Conservation (phyloP, 306 rosid species). For the Inga laurina region DNA sequence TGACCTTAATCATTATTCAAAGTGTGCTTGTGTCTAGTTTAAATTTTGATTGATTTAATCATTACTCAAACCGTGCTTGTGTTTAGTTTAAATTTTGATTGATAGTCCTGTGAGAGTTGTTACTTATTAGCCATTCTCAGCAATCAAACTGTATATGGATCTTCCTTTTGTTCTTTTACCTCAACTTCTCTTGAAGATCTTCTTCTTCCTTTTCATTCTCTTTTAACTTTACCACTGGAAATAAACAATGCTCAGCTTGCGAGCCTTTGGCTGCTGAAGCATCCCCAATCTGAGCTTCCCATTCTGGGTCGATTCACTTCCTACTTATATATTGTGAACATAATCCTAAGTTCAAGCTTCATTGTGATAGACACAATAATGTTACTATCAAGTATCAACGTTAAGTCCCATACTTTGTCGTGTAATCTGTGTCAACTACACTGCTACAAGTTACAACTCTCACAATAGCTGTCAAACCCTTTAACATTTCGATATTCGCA, state of each 20-base stretch:
- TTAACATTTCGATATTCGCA: no score
- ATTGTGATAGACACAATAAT: slow-evolving; percentile 1
- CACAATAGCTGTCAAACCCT: no score
- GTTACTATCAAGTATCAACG: no score
- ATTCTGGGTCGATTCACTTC: slow-evolving; percentile 40
- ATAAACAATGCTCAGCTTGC: slow-evolving; percentile 28
- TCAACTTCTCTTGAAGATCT: not conserved
- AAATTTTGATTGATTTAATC: slow-evolving; percentile 15
- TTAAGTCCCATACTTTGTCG: no score
- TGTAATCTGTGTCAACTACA: no score
- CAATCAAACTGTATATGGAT: slow-evolving; percentile 8
- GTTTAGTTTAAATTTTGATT: slow-evolving; percentile 16
- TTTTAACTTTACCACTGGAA: slow-evolving; percentile 6
- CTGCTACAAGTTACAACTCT: no score
- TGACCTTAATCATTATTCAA: no score
- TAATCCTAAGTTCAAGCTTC: slow-evolving; percentile 8
- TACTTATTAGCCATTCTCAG: not conserved
- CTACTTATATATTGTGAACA: slow-evolving; percentile 29
- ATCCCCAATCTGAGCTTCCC: slow-evolving; percentile 38
- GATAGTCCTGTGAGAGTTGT: not conserved
- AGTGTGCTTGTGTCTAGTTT: not conserved
- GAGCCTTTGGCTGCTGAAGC: slow-evolving; percentile 39
- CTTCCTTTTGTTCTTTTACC: not conserved
- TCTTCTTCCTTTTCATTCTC: slow-evolving; percentile 7
- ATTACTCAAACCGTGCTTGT: not conserved